phyloP scores from a whole-genome alignment of 2,329 filamentous ascomycete species.

The Neofusicoccum cordaticola region DNA sequence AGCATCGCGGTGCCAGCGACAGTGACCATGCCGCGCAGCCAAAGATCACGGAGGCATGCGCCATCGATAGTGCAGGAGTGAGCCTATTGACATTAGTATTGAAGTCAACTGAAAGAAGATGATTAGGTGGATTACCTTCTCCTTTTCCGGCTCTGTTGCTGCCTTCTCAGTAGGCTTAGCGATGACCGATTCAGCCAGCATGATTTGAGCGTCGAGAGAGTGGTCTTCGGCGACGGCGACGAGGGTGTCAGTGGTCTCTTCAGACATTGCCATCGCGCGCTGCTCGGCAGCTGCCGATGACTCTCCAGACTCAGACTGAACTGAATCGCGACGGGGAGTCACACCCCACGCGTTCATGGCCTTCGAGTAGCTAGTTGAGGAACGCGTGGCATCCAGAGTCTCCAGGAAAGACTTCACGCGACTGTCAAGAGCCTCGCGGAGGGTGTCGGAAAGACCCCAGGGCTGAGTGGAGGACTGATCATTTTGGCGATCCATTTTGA shows the following conservation, averaged over 20 bases:
- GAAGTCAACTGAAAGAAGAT: not conserved
- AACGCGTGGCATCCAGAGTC: not conserved
- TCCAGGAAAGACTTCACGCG: constrained; percentile 9
- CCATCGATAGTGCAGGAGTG: constrained; percentile 17
- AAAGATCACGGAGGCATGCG: constrained; percentile 12
- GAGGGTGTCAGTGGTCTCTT: not conserved
- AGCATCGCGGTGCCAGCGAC: not conserved
- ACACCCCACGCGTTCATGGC: constrained; percentile 12
- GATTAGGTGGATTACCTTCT: not conserved
- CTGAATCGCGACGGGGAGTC: not conserved
- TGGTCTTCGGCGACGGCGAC: not conserved
- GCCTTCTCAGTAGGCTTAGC: not conserved
- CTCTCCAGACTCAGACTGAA: not conserved
- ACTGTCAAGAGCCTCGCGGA: constrained; percentile 3
- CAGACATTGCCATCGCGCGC: not conserved
- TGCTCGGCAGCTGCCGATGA: not conserved
- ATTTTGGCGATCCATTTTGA: constrained; percentile 8
- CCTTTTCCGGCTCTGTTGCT: not conserved
- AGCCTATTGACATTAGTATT: not conserved
- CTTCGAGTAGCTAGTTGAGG: not conserved
- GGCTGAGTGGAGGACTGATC: not conserved
- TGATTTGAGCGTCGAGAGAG: constrained; percentile 1
- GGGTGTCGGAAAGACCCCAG: constrained; percentile 11
- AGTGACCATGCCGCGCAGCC: constrained; percentile 10
- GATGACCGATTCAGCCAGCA: not conserved